Percentiles rank a stretch among this genome's conserved stretches.
These are phyloP conservation scores for Aspergillus ochraceus DNA, from an alignment of 2,329 filamentous ascomycete genomes.

Conservation along the genomic window DNA sequence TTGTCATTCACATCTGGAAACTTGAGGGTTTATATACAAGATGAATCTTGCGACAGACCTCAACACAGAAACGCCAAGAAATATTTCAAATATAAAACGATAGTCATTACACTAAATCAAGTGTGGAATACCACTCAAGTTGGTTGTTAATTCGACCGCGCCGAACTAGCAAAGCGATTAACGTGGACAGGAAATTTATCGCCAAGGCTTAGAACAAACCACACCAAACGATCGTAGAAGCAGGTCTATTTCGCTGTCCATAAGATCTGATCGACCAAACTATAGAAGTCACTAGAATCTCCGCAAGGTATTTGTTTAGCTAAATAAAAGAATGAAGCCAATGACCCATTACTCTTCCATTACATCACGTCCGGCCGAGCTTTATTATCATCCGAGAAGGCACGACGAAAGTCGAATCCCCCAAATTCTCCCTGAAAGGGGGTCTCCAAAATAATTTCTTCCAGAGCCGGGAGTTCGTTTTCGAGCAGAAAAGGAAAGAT, in stretches of 20 bases:
- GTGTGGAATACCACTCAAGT: not conserved
- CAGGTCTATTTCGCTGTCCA: not conserved
- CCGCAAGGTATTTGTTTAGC: not conserved
- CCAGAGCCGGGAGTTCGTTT: conserved; percentile 1
- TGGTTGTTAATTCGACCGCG: not conserved
- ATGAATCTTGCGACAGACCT: not conserved
- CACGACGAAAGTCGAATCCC: not conserved
- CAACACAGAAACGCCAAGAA: not conserved
- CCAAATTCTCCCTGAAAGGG: not conserved
- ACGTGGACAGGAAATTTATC: not conserved
- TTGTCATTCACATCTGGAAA: not conserved
- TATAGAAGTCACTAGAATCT: not conserved
- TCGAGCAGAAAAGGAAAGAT: conserved; percentile 1
- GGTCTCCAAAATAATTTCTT: conserved; percentile 1
- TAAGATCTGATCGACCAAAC: not conserved
- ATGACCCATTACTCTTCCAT: not conserved
- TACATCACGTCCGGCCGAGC: not conserved
- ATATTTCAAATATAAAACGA: not conserved
- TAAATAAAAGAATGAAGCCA: not conserved
- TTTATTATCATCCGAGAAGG: not conserved
- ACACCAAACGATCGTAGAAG: not conserved
- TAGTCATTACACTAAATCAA: not conserved
- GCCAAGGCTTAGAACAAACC: not conserved
- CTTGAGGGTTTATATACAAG: not conserved
- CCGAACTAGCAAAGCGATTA: not conserved